phyloP scores from a whole-genome alignment of 768 basidiomycete species.

The Phylloporus sp. region DNA sequence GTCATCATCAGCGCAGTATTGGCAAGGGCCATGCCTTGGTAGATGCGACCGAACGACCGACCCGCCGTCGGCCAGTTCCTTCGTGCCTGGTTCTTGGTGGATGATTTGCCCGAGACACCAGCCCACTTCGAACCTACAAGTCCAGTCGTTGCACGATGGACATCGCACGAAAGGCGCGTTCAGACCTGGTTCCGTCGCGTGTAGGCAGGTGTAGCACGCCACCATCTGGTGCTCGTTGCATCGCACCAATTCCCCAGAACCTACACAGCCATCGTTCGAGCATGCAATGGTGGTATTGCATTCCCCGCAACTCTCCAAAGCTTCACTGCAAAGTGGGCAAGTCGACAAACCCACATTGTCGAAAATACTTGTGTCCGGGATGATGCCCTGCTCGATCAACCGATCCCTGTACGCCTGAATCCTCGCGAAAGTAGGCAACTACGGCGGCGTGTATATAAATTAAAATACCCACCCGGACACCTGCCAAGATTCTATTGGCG shows the following conservation, averaged over 20 bases:
- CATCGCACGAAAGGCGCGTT: not conserved
- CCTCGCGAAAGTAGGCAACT: not conserved
- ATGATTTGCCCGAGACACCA: not conserved
- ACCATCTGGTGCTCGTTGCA: not conserved
- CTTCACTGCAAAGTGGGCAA: constrained; percentile 4
- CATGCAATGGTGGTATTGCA: not conserved
- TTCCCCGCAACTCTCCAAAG: not conserved
- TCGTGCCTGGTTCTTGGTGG: not conserved
- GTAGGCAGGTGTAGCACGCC: not conserved
- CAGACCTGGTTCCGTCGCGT: not conserved
- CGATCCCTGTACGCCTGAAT: not conserved
- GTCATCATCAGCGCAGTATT: not conserved
- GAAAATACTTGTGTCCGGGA: not conserved
- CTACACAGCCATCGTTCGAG: not conserved
- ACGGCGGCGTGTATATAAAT: not conserved
- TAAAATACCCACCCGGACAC: not conserved
- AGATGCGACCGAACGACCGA: not conserved
- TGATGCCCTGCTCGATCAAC: not conserved
- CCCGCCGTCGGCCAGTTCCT: not conserved
- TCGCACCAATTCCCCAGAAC: not conserved
- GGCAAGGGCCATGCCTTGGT: not conserved
- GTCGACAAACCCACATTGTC: not conserved
- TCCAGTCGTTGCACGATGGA: not conserved
- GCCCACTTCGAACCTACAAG: not conserved
- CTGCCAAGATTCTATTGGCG: not conserved